These are phyloP conservation scores for Leccinum pachyderme DNA, from an alignment of 1,284 basidiomycete genomes.

Conservation along the genomic window DNA sequence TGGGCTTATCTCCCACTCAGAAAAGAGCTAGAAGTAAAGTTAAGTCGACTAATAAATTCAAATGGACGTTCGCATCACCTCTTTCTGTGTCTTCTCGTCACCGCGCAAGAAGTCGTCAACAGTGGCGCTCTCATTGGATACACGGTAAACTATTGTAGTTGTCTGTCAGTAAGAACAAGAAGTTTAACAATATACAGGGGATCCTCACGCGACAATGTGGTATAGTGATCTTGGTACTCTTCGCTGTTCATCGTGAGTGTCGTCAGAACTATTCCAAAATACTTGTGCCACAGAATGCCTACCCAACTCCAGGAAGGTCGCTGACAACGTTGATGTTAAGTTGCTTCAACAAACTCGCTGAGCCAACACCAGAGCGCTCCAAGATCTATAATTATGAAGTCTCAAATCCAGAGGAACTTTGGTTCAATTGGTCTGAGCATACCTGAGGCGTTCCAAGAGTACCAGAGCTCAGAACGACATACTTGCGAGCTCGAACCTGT, in stretches of 20 bases:
- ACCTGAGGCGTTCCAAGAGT: slow-evolving; percentile 64
- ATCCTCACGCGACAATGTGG: slow-evolving; percentile 56
- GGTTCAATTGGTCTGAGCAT: background rate
- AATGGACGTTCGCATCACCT: slow-evolving; percentile 34
- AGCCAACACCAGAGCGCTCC: slow-evolving; percentile 69
- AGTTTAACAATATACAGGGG: background rate
- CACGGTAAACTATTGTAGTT: slow-evolving; percentile 59
- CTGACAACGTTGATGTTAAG: slow-evolving; percentile 60
- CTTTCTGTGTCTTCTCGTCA: slow-evolving; percentile 54
- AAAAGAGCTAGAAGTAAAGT: slow-evolving; percentile 45
- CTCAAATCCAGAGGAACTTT: background rate
- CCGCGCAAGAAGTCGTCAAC: slow-evolving; percentile 70
- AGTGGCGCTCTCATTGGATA: slow-evolving; percentile 61
- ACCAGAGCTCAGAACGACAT: slow-evolving; percentile 62
- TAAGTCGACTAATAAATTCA: background rate
- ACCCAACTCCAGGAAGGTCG: slow-evolving; percentile 71
- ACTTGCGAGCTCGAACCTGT: slow-evolving; percentile 54
- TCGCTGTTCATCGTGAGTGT: slow-evolving; percentile 41
- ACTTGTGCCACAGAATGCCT: slow-evolving; percentile 21
- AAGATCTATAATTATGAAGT: slow-evolving; percentile 44
- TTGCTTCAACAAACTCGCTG: slow-evolving; percentile 51
- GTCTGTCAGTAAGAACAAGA: slow-evolving; percentile 3
- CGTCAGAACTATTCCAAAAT: background rate
- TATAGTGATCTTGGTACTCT: slow-evolving; percentile 74
- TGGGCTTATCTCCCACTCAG: slow-evolving; percentile 66